phyloP scores from a whole-genome alignment of 2,329 filamentous ascomycete species.

The Blumeria graminis region DNA sequence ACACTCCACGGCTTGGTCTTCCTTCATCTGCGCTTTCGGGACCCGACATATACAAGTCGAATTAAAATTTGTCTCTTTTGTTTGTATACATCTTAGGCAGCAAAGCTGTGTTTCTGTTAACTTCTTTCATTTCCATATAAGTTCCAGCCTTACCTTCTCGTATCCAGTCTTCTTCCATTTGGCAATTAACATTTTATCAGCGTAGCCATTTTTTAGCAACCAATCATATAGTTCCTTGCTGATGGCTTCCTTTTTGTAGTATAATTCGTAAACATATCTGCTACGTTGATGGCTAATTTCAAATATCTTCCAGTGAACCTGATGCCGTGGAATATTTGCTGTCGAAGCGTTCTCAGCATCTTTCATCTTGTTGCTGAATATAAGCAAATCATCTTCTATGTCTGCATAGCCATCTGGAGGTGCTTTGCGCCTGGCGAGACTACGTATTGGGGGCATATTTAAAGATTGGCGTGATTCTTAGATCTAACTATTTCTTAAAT shows the following conservation, averaged over 20 bases:
- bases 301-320: slow-evolving; percentile 91
- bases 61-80: slow-evolving; percentile 99
- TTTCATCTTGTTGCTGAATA: slow-evolving; percentile 81
- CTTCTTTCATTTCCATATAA: background rate
- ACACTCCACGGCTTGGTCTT: slow-evolving; percentile 75
- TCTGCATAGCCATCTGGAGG: slow-evolving; percentile 72
- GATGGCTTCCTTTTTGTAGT: slow-evolving; percentile 95
- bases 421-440: slow-evolving; percentile 53
- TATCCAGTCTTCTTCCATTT: slow-evolving; percentile 99
- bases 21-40: slow-evolving; percentile 69
- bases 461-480: background rate
- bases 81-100: slow-evolving; percentile 88
- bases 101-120: slow-evolving; percentile 37
- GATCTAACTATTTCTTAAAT: background rate
- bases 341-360: slow-evolving; percentile 78
- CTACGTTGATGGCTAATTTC: slow-evolving; percentile 84
- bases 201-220: slow-evolving; percentile 89
- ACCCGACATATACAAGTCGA: slow-evolving; percentile 94
- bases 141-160: slow-evolving; percentile 45
- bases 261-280: slow-evolving; percentile 89
- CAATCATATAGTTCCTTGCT: slow-evolving; percentile 82
- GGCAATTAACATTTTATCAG: slow-evolving; percentile 82
- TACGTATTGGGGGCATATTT: slow-evolving; percentile 53
- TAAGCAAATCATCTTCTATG: slow-evolving; percentile 65
- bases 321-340: slow-evolving; percentile 58